Percentiles rank a stretch among this genome's conserved stretches.
Conservation (phyloP, 2,329 filamentous ascomycete genomes). For the Metarhizium album region DNA sequence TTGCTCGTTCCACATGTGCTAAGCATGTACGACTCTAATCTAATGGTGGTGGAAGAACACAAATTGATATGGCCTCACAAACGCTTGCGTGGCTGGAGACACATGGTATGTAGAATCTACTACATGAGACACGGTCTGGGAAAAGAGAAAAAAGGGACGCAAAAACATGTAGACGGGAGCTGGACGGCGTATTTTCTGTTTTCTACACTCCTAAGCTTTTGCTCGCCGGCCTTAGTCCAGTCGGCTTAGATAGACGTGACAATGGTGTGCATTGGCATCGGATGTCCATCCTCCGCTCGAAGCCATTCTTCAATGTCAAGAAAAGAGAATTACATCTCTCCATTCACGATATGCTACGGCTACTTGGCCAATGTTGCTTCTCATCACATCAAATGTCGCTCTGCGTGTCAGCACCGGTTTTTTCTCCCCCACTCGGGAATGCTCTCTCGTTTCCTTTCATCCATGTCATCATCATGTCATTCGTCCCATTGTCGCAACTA, state of each 20-base stretch:
- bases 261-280: neutral
- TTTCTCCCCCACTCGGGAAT: neutral
- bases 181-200: neutral
- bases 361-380: neutral
- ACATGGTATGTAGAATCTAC: neutral
- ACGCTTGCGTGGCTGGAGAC: neutral
- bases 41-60: neutral
- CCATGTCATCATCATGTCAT: slow-evolving; percentile 1
- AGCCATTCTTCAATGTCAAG: too few relatives aligned
- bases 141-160: neutral
- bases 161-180: neutral
- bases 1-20: slow-evolving; percentile 75
- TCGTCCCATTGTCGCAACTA: neutral
- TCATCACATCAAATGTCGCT: neutral
- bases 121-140: neutral
- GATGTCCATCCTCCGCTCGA: neutral
- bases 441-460: neutral
- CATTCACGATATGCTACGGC: neutral
- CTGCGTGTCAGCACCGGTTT: neutral
- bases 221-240: neutral
- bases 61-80: neutral
- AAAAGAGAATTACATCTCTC: neutral
- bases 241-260: neutral
- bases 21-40: slow-evolving; percentile 13
- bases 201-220: neutral